Evolutionary conservation across 352 stramenopile species (phyloP), one percentile per base, ranked within the genome.

Genomic region (Pythium utonaiense): DNA sequence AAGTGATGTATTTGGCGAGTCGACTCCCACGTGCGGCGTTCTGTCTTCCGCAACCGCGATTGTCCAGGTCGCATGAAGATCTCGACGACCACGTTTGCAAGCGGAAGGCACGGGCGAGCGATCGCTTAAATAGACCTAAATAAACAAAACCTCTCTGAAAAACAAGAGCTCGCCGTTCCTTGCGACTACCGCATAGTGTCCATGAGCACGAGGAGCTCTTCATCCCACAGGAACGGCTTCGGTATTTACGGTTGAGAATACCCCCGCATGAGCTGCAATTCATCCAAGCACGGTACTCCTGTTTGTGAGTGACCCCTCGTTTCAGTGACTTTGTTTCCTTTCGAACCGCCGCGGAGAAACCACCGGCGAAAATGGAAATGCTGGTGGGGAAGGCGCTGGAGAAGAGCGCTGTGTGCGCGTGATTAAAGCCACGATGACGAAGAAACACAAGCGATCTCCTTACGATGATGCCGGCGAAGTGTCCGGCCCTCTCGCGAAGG

Each of bases 371-470:
- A 49, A 31, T 10, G 36, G 33, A 38, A 47, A 44, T 36, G n/a
- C 28, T n/a, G 10, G 34, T 36, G 56, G 34, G 14, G 19, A 22
- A 16, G 13, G 19, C 45, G 13, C 8, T 21, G 21, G 42, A 16
- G 24, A 33, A 19, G 10, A 13, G 19, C 24, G 33, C 22, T 14
- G 28, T 10, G 24, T 22, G 24, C 6, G 40, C 45, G 10, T 16
- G 9, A 13, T 19, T 16, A 10, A 1, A 31, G 28, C 30, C n/a
- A 30, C 14, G 22, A 69, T 69, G 55, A 57, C 55, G 3, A 64
- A 60, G 49, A 62, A 62, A 27, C 53, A 48, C 44, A 67, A 67
- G 53, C 44, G 45, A 50, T 67, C 60, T 19, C 60, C 53, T 1
- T 67, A 67, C 36, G 45, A 67, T 30, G 60, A 62, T n/a, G 0